Base-by-base conservation (phyloP, 305 asterid species). In the Fraxinus baroniana region DNA sequence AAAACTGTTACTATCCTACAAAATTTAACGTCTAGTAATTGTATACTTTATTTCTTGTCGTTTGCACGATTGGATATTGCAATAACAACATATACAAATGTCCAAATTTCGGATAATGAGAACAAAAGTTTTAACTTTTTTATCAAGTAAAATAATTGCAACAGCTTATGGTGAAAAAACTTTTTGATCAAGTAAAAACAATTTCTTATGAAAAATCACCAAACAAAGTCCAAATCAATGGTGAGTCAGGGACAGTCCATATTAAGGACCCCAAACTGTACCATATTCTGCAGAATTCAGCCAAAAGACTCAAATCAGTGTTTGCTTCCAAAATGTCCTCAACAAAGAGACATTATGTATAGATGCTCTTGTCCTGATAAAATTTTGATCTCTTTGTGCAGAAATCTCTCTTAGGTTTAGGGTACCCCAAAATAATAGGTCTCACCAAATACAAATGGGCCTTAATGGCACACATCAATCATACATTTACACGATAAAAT, bases 301-400 rank as follows among this genome's bases (percentile, higher is more conserved):
- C 86, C 86, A 77, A 77, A 66, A 77, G 86, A 62, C 80, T 82
- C 49, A 36, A 55, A 55, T 80, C 75, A 77, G 39, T 75, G 44
- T 77, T 73, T 80, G 79, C 80, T 83, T 84, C 85, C 88, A 86
- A 68, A 79, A 78, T 88, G 88, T 77, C 88, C 85, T 85, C 82
- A 33, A 79, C 41, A 76, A 87, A 77, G 84, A 89, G 90, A 88
- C 87, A 80, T 57, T 2, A 83, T 72, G 83, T 80, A 83, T 64
- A 74, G 85, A 81, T 83, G 82, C 81, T 74, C 68, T 80, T 79
- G 79, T 68, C 13, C 74, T 52, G 64, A 55, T 78, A 72, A 68
- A 30, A 20, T 74, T 84, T 80, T 36, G 79, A 78, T 41, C 18
- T 70, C 30, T 72, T 70, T 81, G 24, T 79, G 33, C 57, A 80